Percentiles rank a stretch among this genome's conserved stretches.
Evolutionary conservation across 495 filamentous ascomycete species (phyloP).

Genomic region (Peziza echinospora): DNA sequence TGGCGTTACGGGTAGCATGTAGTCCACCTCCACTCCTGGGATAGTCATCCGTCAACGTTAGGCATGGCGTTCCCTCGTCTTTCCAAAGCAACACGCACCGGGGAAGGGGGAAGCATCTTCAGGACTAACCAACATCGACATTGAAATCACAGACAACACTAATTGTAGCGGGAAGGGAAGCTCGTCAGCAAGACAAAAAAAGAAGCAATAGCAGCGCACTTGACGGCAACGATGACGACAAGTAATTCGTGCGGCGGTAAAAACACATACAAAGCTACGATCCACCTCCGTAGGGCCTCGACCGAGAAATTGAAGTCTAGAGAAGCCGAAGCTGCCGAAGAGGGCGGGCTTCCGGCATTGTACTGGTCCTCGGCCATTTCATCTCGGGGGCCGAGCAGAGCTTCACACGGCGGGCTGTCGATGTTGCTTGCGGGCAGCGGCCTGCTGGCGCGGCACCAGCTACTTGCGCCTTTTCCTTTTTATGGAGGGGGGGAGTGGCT

Average conservation of each 20-base stretch:
- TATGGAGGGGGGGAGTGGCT: too few species aligned
- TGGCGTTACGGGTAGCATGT: constrained; percentile 18
- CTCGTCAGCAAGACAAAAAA: too few species aligned
- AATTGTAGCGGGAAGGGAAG: neutral
- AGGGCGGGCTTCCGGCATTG: neutral
- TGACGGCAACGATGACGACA: neutral
- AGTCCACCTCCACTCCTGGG: constrained; percentile 18
- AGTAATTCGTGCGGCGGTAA: neutral
- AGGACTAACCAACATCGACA: constrained; percentile 17
- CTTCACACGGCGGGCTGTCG: too few species aligned
- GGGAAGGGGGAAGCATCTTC: too few species aligned
- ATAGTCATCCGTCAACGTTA: neutral
- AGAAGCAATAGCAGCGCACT: too few species aligned
- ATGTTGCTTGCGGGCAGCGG: too few species aligned
- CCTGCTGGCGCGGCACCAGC: too few species aligned
- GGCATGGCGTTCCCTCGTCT: too few species aligned
- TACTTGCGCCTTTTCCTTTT: too few species aligned
- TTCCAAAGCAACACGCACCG: too few species aligned
- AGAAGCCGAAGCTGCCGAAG: neutral
- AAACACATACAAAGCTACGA: constrained; percentile 20
- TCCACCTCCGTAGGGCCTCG: constrained; percentile 18
- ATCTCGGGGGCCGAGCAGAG: too few species aligned
- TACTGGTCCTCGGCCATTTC: neutral
- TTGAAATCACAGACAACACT: constrained; percentile 21
- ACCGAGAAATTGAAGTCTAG: constrained; percentile 1